Conservation (phyloP, 768 basidiomycete species). For the Lactifluus rugatus region DNA sequence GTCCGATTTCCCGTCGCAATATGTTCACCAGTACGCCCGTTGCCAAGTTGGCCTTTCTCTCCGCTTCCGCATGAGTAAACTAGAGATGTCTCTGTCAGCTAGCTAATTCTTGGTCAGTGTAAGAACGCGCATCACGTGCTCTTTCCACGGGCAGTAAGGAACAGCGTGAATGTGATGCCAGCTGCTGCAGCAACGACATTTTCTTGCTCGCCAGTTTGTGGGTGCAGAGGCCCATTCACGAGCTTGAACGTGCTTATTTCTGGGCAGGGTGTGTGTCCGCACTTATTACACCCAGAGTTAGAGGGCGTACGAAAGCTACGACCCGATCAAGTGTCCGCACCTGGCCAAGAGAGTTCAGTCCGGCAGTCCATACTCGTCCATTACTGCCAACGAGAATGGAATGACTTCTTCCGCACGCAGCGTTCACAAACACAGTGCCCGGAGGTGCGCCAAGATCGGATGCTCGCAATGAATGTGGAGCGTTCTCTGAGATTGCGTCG, state of each 20-base stretch:
- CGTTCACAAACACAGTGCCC: slow-evolving; percentile 51
- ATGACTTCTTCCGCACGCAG: slow-evolving; percentile 78
- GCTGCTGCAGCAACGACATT: slow-evolving; percentile 65
- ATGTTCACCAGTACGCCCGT: slow-evolving; percentile 87
- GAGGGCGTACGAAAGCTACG: not conserved
- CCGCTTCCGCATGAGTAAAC: slow-evolving; percentile 88
- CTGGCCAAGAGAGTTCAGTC: slow-evolving; percentile 74
- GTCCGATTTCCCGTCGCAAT: slow-evolving; percentile 81
- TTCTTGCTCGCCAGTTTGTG: slow-evolving; percentile 44
- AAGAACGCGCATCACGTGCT: slow-evolving; percentile 32
- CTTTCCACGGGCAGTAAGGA: slow-evolving; percentile 76
- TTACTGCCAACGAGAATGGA: slow-evolving; percentile 73
- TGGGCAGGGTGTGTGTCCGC: slow-evolving; percentile 29
- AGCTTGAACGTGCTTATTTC: slow-evolving; percentile 60
- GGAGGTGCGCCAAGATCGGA: slow-evolving; percentile 52
- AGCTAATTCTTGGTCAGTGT: not conserved
- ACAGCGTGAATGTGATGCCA: slow-evolving; percentile 75
- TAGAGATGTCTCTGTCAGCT: slow-evolving; percentile 22
- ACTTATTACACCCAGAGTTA: slow-evolving; percentile 1
- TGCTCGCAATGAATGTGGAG: slow-evolving; percentile 53
- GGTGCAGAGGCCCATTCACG: slow-evolving; percentile 40
- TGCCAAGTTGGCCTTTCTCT: slow-evolving; percentile 89
- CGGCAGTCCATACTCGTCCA: slow-evolving; percentile 77
- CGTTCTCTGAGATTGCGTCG: slow-evolving; percentile 56
- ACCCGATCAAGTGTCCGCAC: slow-evolving; percentile 30